Percentiles rank a stretch among this genome's conserved stretches.
These are phyloP conservation scores for Alternaria triticina DNA, from an alignment of 2,329 filamentous ascomycete genomes.

Conservation along the genomic window DNA sequence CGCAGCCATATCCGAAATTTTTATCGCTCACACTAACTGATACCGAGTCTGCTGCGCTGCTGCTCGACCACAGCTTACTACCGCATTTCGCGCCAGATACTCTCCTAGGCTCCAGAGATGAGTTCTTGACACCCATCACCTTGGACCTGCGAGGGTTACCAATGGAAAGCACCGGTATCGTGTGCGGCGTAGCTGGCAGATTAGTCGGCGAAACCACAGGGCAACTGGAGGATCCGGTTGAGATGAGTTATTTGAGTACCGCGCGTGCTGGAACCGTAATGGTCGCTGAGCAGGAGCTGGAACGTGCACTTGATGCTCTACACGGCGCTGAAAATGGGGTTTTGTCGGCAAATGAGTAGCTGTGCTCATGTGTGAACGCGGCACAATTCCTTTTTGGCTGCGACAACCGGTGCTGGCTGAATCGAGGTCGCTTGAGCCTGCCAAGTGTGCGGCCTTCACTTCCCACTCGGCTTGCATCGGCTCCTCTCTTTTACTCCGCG, in stretches of 20 bases:
- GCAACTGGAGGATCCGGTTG: constrained; percentile 57
- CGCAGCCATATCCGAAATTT: constrained; percentile 66
- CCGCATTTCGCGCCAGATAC: constrained; percentile 64
- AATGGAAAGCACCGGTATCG: constrained; percentile 89
- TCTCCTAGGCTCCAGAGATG: constrained; percentile 76
- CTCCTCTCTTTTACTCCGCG: not conserved
- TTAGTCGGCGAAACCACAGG: constrained; percentile 72
- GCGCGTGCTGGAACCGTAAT: constrained; percentile 89
- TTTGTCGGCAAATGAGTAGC: not conserved
- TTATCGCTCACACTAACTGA: constrained; percentile 76
- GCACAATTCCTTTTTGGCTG: not conserved
- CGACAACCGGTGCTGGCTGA: not conserved
- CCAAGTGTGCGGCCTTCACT: not conserved
- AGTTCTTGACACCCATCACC: constrained; percentile 82
- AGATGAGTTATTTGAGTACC: constrained; percentile 90
- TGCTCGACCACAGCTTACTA: constrained; percentile 73
- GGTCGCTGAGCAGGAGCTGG: constrained; percentile 74
- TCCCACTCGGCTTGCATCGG: not conserved
- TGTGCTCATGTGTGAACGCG: not conserved
- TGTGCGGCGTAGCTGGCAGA: constrained; percentile 88
- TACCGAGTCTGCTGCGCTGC: constrained; percentile 74
- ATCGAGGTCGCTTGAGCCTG: not conserved
- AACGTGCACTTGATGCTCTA: constrained; percentile 75
- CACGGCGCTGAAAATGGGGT: constrained; percentile 46
- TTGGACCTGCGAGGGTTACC: constrained; percentile 82